phyloP scores from a whole-genome alignment of 305 asterid species.

The Rubia occidens region DNA sequence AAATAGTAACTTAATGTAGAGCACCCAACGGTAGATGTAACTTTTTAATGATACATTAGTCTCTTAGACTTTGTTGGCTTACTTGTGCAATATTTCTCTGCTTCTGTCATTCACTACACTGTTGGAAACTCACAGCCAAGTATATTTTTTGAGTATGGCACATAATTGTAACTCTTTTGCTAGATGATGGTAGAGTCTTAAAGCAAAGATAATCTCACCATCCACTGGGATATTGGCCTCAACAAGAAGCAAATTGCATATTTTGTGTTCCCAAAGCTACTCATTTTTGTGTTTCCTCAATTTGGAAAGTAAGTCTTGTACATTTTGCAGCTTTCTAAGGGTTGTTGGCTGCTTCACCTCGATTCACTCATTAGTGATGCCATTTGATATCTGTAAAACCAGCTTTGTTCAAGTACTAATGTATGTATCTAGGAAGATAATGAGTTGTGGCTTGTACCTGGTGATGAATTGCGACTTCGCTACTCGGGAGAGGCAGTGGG shows the following conservation, averaged over 20 bases:
- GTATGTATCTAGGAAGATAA: slow-evolving; percentile 70
- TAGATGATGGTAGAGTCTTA: slow-evolving; percentile 99
- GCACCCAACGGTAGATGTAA: too few species aligned
- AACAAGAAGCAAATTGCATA: slow-evolving; percentile 96
- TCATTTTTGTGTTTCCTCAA: slow-evolving; percentile 5
- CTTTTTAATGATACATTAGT: too few species aligned
- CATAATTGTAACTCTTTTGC: slow-evolving; percentile 3
- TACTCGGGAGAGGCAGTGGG: slow-evolving; percentile 95
- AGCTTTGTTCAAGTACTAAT: slow-evolving; percentile 15
- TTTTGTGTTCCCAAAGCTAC: slow-evolving; percentile 95
- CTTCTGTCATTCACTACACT: neutral
- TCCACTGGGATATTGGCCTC: slow-evolving; percentile 99
- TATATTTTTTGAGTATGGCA: neutral
- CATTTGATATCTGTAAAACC: neutral
- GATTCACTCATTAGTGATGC: neutral
- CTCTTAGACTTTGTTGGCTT: neutral
- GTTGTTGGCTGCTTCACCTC: neutral
- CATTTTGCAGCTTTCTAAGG: neutral
- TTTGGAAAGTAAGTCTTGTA: neutral
- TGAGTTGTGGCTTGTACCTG: slow-evolving; percentile 99
- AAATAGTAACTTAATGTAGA: too few species aligned
- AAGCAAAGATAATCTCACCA: slow-evolving; percentile 86
- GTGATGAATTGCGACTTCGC: slow-evolving; percentile 94
- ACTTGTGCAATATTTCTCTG: neutral
- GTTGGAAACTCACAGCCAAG: neutral